Base-by-base conservation (phyloP, 83 land plant genomes). In the Larix sibirica region DNA sequence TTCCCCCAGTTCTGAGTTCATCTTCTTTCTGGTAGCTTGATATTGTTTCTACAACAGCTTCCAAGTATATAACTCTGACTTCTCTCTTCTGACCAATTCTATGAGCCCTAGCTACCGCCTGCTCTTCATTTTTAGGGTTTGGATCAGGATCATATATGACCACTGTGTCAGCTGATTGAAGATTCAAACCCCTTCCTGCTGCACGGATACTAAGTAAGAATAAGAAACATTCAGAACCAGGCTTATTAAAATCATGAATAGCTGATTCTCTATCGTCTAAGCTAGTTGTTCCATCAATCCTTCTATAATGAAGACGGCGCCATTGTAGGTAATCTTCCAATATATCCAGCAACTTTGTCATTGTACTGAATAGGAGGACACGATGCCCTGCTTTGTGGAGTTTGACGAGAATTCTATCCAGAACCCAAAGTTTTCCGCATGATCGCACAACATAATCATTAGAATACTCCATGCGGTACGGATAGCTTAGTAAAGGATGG, bases 21-120 rank as follows among this genome's bases (percentile, higher is more conserved):
- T 98, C 99, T 83, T 95, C 99, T 80, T 91, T 98, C 82, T 98
- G 93, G 81, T 93, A 91, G 82, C 99, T 98, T 36, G 96, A 78
- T 31, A 92, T 86, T 77, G 93, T 93, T 62, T 98, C 99, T 21
- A 96, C 99, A 77, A 98, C 99, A 83, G 99, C 99, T 89, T 98
- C 99, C 98, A 98, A 88, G 79, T 96, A 98, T 40, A 98, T 98
- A 68, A 98, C 99, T 85, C 90, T 94, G 4, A 98, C 99, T 86
- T 98, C 99, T 82, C 98, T 90, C 77, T 86, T 96, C 85, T 98
- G 99, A 31, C 99, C 99, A 83, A 98, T 98, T 44, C 99, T 93
- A 82, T 98, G 99, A n/a, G 99, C 99, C 67, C 99, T 92, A 69
- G 99, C 99, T 64, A 98, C 99, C 38, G 99, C 99, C 81, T 98